Evolutionary conservation across 2,329 filamentous ascomycete genomes (phyloP).

Genomic region (Botryotinia convoluta): DNA sequence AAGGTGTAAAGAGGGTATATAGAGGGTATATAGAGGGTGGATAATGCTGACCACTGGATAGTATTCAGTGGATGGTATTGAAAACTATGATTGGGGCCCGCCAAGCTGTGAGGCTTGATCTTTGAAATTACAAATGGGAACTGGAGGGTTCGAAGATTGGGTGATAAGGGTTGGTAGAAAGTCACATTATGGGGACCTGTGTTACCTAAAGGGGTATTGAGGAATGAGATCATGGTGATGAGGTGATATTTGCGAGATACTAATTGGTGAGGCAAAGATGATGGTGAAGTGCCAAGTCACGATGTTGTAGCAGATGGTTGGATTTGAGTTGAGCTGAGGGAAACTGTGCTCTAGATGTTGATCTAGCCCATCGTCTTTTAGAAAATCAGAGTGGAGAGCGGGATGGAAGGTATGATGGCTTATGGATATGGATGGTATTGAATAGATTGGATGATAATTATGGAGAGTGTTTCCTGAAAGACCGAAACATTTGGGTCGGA

Average conservation of each 20-base stretch:
- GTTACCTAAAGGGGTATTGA: no score
- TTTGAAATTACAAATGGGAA: no score
- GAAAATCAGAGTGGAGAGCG: background rate
- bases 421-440: background rate
- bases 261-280: no score
- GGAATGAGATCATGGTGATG: no score
- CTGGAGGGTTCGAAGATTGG: no score
- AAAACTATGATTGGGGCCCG: background rate
- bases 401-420: background rate
- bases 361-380: background rate
- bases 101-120: no score
- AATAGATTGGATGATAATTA: background rate
- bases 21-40: background rate
- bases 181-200: no score
- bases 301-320: background rate
- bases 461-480: background rate
- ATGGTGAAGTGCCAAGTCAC: background rate
- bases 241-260: no score
- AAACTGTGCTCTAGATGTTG: background rate
- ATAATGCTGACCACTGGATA: accelerated
- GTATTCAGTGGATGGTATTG: background rate
- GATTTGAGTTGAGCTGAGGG: background rate
- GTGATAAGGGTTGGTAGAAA: no score
- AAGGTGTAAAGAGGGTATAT: background rate
- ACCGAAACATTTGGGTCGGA: background rate